Evolutionary conservation across 139 green algal species (phyloP).

Genomic region (Micractinium conductrix): DNA sequence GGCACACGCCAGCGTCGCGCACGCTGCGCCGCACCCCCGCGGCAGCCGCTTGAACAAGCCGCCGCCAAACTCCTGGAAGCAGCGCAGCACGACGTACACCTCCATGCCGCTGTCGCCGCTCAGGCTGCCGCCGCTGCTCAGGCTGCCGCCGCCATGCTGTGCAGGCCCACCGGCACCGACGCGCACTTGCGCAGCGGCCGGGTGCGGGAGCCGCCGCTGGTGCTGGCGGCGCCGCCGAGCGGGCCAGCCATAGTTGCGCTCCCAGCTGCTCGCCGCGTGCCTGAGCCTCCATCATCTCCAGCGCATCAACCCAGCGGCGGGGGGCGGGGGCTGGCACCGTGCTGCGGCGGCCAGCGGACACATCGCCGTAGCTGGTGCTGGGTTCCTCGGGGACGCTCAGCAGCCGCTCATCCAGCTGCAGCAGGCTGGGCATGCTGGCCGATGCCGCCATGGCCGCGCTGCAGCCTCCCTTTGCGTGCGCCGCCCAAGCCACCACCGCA

Average conservation of each 20-base stretch:
- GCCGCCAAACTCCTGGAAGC: constrained; percentile 67
- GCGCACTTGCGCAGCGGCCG: constrained; percentile 26
- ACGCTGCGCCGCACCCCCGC: constrained; percentile 43
- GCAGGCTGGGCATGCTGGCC: neutral
- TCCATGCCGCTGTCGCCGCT: constrained; percentile 42
- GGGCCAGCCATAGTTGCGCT: too few relatives aligned
- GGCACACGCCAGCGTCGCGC: constrained; percentile 66
- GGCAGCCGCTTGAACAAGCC: constrained; percentile 56
- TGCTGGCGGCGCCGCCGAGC: too few relatives aligned
- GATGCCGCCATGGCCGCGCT: neutral
- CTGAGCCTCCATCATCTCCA: neutral
- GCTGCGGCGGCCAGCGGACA: neutral
- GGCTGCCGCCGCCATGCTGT: constrained; percentile 2
- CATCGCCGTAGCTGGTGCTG: neutral
- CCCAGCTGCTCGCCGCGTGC: neutral
- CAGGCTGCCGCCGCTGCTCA: neutral
- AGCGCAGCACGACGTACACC: constrained; percentile 66
- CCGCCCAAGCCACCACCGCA: too few relatives aligned
- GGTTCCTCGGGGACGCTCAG: neutral
- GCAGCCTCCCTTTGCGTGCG: neutral
- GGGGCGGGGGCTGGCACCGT: neutral
- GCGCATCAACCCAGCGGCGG: neutral
- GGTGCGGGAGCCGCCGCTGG: too few relatives aligned
- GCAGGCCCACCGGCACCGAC: constrained; percentile 28
- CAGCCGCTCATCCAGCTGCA: constrained; percentile 6